A percentile compares a stretch with the other conserved stretches of the same genome.
These are phyloP conservation scores for Phytophthora pinifolia DNA, from an alignment of 352 stramenopile species.

Conservation along the genomic window DNA sequence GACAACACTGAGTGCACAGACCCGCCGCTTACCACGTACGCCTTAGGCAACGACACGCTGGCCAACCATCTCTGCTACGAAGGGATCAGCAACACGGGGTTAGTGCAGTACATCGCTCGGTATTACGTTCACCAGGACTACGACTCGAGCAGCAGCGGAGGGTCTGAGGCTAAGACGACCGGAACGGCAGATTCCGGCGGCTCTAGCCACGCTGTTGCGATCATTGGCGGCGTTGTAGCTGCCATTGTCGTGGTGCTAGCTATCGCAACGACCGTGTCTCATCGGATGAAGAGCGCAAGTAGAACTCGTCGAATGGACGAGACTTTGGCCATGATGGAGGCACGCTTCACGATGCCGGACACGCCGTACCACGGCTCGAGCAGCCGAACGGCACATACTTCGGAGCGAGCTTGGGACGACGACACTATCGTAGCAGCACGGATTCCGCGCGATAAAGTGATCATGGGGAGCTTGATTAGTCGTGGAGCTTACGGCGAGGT, in stretches of 20 bases:
- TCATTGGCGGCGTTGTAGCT: conserved; percentile 5
- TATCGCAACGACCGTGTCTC: neutral
- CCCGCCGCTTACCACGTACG: conserved; percentile 16
- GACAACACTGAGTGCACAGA: conserved; percentile 20
- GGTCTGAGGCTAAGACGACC: neutral
- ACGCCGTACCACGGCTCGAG: conserved; percentile 8
- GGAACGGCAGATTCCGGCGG: neutral
- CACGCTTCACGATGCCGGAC: neutral
- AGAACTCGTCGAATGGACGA: conserved; percentile 6
- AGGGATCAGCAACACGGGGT: conserved; percentile 21
- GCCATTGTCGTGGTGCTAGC: conserved; percentile 6
- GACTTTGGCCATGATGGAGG: conserved; percentile 15
- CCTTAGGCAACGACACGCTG: conserved; percentile 14
- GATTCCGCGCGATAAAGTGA: conserved; percentile 18
- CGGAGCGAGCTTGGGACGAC: conserved; percentile 23
- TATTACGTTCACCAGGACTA: conserved; percentile 23
- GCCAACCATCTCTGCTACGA: conserved; percentile 22
- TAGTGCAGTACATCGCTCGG: conserved; percentile 16
- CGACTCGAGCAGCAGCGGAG: conserved; percentile 4
- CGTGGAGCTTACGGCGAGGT: conserved; percentile 14
- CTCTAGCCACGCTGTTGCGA: conserved; percentile 5
- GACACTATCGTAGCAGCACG: conserved; percentile 20
- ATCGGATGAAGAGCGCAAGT: conserved; percentile 7
- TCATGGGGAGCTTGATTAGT: conserved; percentile 5
- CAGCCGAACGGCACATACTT: conserved; percentile 5